A percentile compares a stretch with the other conserved stretches of the same genome.
Conservation (phyloP, 148 eudicot genomes). For the Fagopyrum esculentum region DNA sequence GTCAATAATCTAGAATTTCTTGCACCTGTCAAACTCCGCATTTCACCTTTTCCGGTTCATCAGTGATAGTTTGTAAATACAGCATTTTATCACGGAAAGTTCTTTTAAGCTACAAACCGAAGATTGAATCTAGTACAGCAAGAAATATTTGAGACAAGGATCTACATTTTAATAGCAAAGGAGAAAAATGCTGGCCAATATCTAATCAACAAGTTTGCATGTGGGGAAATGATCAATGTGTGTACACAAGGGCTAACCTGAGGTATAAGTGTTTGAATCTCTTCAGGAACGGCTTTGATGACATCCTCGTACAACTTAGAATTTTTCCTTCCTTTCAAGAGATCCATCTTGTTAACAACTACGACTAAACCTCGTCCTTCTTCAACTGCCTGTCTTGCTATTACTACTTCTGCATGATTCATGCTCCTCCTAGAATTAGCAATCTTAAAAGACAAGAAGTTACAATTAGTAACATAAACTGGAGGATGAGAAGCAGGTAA, state of each 20-base stretch:
- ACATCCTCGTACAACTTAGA: constrained; percentile 50
- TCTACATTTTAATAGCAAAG: not conserved
- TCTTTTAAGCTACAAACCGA: not conserved
- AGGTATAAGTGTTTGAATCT: constrained; percentile 76
- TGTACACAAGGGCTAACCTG: constrained; percentile 50
- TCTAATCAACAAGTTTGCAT: not conserved
- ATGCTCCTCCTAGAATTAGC: constrained; percentile 58
- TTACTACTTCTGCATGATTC: constrained; percentile 92
- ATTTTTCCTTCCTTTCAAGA: constrained; percentile 47
- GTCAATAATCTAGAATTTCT: not conserved
- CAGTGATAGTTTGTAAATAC: no score
- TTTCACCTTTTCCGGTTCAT: not conserved
- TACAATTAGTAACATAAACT: not conserved
- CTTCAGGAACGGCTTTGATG: constrained; percentile 75
- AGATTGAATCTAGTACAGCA: not conserved
- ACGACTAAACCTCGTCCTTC: constrained; percentile 95
- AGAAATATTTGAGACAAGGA: not conserved
- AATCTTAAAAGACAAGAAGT: constrained; percentile 29
- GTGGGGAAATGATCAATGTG: not conserved
- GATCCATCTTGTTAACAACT: constrained; percentile 92
- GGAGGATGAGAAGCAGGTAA: not conserved
- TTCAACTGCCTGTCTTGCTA: constrained; percentile 95
- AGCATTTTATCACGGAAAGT: no score
- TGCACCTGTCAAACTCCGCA: not conserved
- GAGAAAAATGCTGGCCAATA: not conserved